Evolutionary conservation across 495 filamentous ascomycete genomes (phyloP).

Genomic region (Hypomontagnella submonticulosa): DNA sequence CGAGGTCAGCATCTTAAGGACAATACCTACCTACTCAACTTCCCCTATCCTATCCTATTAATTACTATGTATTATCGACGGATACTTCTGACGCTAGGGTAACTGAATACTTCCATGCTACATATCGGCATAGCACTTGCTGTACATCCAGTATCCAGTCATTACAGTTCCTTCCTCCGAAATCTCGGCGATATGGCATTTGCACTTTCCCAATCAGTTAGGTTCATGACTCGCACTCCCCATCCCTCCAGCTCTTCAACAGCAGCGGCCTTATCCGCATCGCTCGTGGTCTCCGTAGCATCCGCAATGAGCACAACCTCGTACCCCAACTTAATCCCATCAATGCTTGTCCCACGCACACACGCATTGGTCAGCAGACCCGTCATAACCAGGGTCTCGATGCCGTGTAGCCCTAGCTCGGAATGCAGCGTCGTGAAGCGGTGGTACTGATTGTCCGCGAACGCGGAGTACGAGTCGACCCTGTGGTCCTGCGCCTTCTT

Average conservation of each 20-base stretch:
- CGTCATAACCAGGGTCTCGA: constrained; percentile 44
- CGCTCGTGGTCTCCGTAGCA: constrained; percentile 42
- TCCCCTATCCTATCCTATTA: too few species aligned
- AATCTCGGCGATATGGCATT: constrained; percentile 28
- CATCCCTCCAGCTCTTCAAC: constrained; percentile 44
- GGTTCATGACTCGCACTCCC: constrained; percentile 45
- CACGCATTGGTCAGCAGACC: constrained; percentile 48
- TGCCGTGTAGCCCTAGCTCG: constrained; percentile 42
- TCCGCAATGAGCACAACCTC: constrained; percentile 47
- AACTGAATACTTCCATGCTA: too few species aligned
- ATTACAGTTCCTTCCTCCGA: constrained; percentile 22
- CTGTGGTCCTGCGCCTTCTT: constrained; percentile 51
- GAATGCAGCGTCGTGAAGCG: constrained; percentile 48
- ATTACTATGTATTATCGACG: too few species aligned
- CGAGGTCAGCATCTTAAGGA: too few species aligned
- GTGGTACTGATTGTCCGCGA: constrained; percentile 50
- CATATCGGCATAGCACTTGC: too few species aligned
- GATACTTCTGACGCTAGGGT: too few species aligned
- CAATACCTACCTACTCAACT: too few species aligned
- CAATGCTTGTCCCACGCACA: constrained; percentile 49
- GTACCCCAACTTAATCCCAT: constrained; percentile 47
- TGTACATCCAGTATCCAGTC: too few species aligned
- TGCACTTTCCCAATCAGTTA: constrained; percentile 42
- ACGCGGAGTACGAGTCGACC: constrained; percentile 47
- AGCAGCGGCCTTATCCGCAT: constrained; percentile 35